These are phyloP conservation scores for Lineolata rhizophorae DNA, from an alignment of 495 filamentous ascomycete species.

Conservation along the genomic window DNA sequence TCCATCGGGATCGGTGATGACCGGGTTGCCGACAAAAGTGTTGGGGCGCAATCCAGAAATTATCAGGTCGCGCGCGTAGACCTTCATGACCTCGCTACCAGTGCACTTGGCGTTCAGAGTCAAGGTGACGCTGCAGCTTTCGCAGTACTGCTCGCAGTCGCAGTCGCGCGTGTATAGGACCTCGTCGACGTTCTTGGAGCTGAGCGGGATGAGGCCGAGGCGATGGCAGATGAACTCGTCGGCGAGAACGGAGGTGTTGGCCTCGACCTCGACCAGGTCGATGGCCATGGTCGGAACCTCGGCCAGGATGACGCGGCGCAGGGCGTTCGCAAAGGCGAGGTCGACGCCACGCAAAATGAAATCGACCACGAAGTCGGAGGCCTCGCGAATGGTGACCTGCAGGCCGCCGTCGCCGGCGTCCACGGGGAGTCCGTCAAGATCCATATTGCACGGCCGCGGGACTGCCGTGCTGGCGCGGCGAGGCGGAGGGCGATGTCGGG, in stretches of 20 bases:
- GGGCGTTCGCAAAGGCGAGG: slow-evolving; percentile 79
- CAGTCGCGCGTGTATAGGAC: slow-evolving; percentile 86
- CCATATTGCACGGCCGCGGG: too few species aligned
- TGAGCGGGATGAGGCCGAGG: slow-evolving; percentile 75
- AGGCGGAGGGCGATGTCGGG: too few species aligned
- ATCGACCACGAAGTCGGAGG: slow-evolving; percentile 46
- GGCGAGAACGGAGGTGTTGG: slow-evolving; percentile 80
- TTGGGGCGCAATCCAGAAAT: slow-evolving; percentile 37
- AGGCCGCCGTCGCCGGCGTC: background rate
- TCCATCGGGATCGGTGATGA: slow-evolving; percentile 61
- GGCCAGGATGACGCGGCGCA: slow-evolving; percentile 78
- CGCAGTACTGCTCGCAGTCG: slow-evolving; percentile 84
- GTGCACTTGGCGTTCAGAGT: slow-evolving; percentile 66
- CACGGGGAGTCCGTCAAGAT: too few species aligned
- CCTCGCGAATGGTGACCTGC: slow-evolving; percentile 24
- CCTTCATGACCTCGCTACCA: slow-evolving; percentile 60
- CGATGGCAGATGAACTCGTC: slow-evolving; percentile 93
- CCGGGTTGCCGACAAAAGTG: slow-evolving; percentile 61
- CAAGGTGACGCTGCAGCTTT: slow-evolving; percentile 67
- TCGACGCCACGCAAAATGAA: slow-evolving; percentile 64
- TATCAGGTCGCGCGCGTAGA: slow-evolving; percentile 72
- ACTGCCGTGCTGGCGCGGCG: too few species aligned
- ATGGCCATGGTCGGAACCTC: slow-evolving; percentile 92
- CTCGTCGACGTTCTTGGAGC: slow-evolving; percentile 62
- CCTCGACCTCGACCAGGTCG: slow-evolving; percentile 80